phyloP scores from a whole-genome alignment of 1,284 basidiomycete genomes.

The Ganoderma meredithae region DNA sequence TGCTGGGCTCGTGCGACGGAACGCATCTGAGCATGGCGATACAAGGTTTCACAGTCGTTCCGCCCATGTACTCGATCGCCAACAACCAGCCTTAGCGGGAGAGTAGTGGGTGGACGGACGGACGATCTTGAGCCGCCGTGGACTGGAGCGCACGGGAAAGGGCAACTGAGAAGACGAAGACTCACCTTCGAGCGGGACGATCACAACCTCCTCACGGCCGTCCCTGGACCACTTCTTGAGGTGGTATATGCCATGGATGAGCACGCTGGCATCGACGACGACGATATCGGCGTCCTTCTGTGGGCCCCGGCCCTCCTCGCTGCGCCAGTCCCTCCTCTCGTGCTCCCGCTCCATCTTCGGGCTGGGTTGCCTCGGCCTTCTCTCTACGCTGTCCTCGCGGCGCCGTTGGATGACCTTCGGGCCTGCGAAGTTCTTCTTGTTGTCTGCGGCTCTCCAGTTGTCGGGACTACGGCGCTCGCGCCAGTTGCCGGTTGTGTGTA shows the following conservation, averaged over 20 bases:
- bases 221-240: slow-evolving; percentile 86
- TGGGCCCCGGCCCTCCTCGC: slow-evolving; percentile 43
- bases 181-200: slow-evolving; percentile 89
- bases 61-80: neutral
- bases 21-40: neutral
- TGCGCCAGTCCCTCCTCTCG: slow-evolving; percentile 42
- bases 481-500: slow-evolving; percentile 69
- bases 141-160: too few species aligned
- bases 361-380: slow-evolving; percentile 30
- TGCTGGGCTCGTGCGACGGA: neutral
- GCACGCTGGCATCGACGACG: slow-evolving; percentile 87
- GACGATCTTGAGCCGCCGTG: neutral
- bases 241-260: slow-evolving; percentile 83
- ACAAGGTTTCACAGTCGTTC: neutral
- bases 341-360: slow-evolving; percentile 33
- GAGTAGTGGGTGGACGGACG: neutral
- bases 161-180: slow-evolving; percentile 21
- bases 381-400: slow-evolving; percentile 28
- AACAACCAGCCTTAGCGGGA: neutral
- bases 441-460: slow-evolving; percentile 37
- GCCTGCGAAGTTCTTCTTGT: slow-evolving; percentile 23
- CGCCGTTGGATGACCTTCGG: slow-evolving; percentile 37
- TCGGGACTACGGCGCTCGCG: slow-evolving; percentile 48
- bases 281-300: slow-evolving; percentile 76
- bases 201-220: slow-evolving; percentile 71